These are phyloP conservation scores for Chenopodium album DNA, from an alignment of 148 eudicot genomes.

Conservation along the genomic window DNA sequence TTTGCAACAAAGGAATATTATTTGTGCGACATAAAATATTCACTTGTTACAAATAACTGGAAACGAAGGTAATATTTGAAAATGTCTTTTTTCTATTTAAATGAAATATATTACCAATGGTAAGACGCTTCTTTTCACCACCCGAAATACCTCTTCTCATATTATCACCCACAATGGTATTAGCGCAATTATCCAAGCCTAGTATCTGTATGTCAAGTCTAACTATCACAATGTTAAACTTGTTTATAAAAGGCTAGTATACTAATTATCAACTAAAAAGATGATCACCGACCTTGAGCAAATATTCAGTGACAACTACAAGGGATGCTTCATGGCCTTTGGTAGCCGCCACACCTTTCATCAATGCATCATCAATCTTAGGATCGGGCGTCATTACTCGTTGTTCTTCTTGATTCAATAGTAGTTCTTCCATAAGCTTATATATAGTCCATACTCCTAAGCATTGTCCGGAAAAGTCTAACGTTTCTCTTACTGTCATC, in stretches of 20 bases:
- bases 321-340: conserved; percentile 56
- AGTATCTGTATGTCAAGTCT: conserved; percentile 28
- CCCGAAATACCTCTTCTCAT: conserved; percentile 92
- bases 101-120: conserved; percentile 42
- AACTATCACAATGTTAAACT: too few relatives aligned
- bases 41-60: too few relatives aligned
- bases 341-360: conserved; percentile 65
- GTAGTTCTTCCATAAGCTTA: conserved; percentile 46
- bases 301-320: conserved; percentile 49
- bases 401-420: not conserved
- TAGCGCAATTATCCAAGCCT: conserved; percentile 61
- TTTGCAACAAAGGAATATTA: too few relatives aligned
- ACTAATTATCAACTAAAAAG: too few relatives aligned
- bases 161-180: conserved; percentile 67
- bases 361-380: conserved; percentile 60
- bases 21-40: too few relatives aligned
- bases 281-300: conserved; percentile 52
- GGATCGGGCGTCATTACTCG: conserved; percentile 49
- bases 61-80: too few relatives aligned
- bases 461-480: conserved; percentile 75
- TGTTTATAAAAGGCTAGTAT: too few relatives aligned
- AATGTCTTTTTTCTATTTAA: too few relatives aligned
- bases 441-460: conserved; percentile 71
- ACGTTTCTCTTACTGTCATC: conserved; percentile 83
- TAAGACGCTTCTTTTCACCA: conserved; percentile 80